A percentile compares a stretch with the other conserved stretches of the same genome.
phyloP scores from a whole-genome alignment of 768 basidiomycete genomes.

The Melanogaster broomeanus region DNA sequence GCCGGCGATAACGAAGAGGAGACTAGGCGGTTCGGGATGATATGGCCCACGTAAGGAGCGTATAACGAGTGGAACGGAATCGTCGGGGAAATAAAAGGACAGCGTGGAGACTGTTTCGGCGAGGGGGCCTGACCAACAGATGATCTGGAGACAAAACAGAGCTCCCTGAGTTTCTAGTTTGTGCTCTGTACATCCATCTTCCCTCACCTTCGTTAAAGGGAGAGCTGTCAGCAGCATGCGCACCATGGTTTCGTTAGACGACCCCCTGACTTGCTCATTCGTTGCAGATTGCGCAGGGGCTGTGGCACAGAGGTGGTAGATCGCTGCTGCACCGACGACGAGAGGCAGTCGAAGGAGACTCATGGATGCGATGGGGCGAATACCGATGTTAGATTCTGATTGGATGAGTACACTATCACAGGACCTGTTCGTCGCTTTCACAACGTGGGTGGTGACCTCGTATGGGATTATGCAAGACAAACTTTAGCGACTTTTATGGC shows the following conservation, averaged over 20 bases:
- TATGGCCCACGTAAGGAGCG: neutral
- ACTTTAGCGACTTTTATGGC: neutral
- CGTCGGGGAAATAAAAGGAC: neutral
- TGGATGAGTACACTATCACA: too few species aligned
- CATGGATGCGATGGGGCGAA: neutral
- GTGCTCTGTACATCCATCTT: too few species aligned
- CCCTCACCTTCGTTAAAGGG: neutral
- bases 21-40: neutral
- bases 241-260: neutral
- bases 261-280: neutral
- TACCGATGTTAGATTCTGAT: too few species aligned
- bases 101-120: neutral
- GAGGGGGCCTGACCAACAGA: neutral
- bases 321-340: neutral
- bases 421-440: too few species aligned
- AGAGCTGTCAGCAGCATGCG: neutral
- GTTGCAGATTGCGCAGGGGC: neutral
- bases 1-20: conserved; percentile 35
- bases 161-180: too few species aligned
- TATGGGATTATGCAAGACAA: too few species aligned
- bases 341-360: neutral
- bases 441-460: too few species aligned
- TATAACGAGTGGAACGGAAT: neutral
- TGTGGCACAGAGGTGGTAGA: neutral
- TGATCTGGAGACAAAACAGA: neutral